These are phyloP conservation scores for Penicillium macrosclerotiorum DNA, from an alignment of 495 filamentous ascomycete genomes.

Conservation along the genomic window DNA sequence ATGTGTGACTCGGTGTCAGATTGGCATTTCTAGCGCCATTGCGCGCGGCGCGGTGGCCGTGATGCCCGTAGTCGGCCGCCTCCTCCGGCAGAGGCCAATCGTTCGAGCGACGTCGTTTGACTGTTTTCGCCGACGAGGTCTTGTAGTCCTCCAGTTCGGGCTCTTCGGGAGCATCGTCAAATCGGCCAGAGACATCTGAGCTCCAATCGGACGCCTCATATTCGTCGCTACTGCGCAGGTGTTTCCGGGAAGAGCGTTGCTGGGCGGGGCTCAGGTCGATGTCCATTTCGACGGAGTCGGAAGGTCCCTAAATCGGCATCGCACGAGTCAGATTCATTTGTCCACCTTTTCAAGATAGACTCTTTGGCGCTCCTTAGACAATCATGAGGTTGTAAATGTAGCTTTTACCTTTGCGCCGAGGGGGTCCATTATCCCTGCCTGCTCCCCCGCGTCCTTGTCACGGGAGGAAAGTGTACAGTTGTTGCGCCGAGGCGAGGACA, in stretches of 20 bases:
- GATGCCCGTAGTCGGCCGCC: conserved; percentile 21
- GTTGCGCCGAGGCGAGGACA: neutral
- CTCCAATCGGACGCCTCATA: conserved; percentile 21
- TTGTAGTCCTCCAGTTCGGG: conserved; percentile 19
- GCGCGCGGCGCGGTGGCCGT: conserved; percentile 11
- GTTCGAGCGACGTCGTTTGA: conserved; percentile 47
- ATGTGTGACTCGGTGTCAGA: conserved; percentile 5
- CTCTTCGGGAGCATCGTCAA: conserved; percentile 43
- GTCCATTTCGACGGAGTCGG: conserved; percentile 18
- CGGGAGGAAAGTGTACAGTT: conserved; percentile 4
- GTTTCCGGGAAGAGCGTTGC: conserved; percentile 33
- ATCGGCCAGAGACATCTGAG: conserved; percentile 38
- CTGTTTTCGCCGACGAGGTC: conserved; percentile 29
- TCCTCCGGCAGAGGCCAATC: conserved; percentile 48
- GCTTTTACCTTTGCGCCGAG: conserved; percentile 16
- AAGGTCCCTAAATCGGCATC: conserved; percentile 5
- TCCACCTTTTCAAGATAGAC: conserved; percentile 5
- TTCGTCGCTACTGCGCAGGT: conserved; percentile 25
- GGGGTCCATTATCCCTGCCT: conserved; percentile 19
- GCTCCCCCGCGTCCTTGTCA: conserved; percentile 18
- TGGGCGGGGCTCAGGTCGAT: conserved; percentile 16
- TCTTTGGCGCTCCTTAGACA: too few species aligned
- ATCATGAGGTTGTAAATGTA: neutral
- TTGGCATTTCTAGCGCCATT: conserved; percentile 4
- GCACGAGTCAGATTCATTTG: conserved; percentile 13